Conservation (phyloP, 805 yeast species). For the Suhomyces sp. region DNA sequence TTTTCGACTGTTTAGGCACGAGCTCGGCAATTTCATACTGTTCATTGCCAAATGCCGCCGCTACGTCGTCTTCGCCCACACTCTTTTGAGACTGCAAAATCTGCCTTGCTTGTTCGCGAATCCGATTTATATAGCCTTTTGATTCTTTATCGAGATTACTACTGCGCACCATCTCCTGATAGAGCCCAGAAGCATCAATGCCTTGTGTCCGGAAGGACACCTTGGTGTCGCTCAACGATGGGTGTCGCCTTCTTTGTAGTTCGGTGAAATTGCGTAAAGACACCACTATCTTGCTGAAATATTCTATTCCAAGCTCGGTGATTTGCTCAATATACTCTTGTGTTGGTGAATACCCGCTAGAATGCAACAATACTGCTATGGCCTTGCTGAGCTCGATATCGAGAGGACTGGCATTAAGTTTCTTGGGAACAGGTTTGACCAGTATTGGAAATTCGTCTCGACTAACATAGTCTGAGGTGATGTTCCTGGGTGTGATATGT, state of each 20-base stretch:
- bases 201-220: slow-evolving; percentile 43
- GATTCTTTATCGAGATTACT: background rate
- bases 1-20: slow-evolving; percentile 47
- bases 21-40: slow-evolving; percentile 50
- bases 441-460: background rate
- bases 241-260: slow-evolving; percentile 57
- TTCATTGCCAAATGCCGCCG: slow-evolving; percentile 51
- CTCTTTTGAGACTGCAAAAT: slow-evolving; percentile 8
- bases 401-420: slow-evolving; percentile 13
- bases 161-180: slow-evolving; percentile 24
- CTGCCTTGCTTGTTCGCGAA: slow-evolving; percentile 11
- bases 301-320: slow-evolving; percentile 26
- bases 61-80: slow-evolving; percentile 27
- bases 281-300: slow-evolving; percentile 34
- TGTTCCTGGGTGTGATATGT: background rate
- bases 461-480: background rate
- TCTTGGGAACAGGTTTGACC: background rate
- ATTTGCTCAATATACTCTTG: slow-evolving; percentile 28
- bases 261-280: slow-evolving; percentile 51
- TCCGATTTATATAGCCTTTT: slow-evolving; percentile 6
- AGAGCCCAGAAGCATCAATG: slow-evolving; percentile 38
- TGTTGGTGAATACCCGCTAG: slow-evolving; percentile 20
- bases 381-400: slow-evolving; percentile 28
- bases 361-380: slow-evolving; percentile 24
- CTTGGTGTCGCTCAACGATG: slow-evolving; percentile 50